Conservation (phyloP, 495 filamentous ascomycete species). For the Hyaloscypha bicolor region DNA sequence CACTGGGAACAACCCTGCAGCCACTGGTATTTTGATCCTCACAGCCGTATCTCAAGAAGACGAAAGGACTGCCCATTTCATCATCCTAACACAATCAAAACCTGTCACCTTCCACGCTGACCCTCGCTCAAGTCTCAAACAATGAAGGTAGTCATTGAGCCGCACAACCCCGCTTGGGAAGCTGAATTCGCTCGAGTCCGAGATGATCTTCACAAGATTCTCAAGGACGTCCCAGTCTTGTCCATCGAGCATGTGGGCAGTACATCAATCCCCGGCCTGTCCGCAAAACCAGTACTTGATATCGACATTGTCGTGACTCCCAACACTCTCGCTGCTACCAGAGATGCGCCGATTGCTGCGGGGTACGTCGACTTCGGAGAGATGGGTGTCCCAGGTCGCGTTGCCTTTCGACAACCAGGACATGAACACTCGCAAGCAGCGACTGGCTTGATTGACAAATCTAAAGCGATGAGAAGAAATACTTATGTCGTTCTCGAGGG, state of each 20-base stretch:
- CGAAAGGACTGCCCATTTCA: too few species aligned
- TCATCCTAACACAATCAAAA: too few species aligned
- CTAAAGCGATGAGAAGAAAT: slow-evolving; percentile 23
- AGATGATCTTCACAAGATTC: slow-evolving; percentile 4
- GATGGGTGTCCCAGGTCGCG: slow-evolving; percentile 19
- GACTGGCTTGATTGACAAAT: background rate
- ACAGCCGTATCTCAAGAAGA: too few species aligned
- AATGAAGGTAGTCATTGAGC: slow-evolving; percentile 28
- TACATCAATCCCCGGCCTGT: slow-evolving; percentile 51
- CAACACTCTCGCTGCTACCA: slow-evolving; percentile 1
- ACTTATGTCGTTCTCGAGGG: slow-evolving; percentile 29
- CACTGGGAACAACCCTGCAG: too few species aligned
- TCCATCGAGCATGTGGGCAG: slow-evolving; percentile 46
- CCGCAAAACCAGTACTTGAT: slow-evolving; percentile 52
- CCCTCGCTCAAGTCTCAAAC: background rate
- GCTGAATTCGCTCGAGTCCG: slow-evolving; percentile 12
- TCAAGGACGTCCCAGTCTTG: slow-evolving; percentile 12
- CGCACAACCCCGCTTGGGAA: slow-evolving; percentile 25
- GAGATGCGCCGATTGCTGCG: slow-evolving; percentile 8
- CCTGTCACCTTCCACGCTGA: too few species aligned
- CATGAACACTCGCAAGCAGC: slow-evolving; percentile 1
- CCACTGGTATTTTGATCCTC: too few species aligned
- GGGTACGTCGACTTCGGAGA: slow-evolving; percentile 28
- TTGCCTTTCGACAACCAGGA: slow-evolving; percentile 27
- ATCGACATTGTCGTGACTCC: slow-evolving; percentile 46